Base-by-base conservation (phyloP, 441 rosid genomes). In the Jatropha podagrica region DNA sequence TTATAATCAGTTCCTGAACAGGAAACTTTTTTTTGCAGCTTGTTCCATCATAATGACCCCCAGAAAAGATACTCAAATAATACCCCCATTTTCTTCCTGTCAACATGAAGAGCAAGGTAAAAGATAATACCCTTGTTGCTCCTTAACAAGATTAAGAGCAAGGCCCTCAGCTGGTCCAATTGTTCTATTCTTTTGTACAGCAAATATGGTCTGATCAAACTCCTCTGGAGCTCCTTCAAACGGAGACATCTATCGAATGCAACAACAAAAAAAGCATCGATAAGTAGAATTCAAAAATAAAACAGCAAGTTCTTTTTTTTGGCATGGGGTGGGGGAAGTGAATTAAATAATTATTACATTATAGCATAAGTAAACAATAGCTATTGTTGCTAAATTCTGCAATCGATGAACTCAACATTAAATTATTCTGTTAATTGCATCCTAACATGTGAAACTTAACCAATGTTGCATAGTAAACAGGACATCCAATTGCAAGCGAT, bases 171-270 rank as follows among this genome's bases (percentile, higher is more conserved):
- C 81, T 42, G 85, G 71, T 10, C 98, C 92, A 2, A 89, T 85
- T 56, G 91, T 86, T 82, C 95, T 77, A 80, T 88, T 90, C 75
- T 65, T 86, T 62, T 38, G 82, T 42, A 90, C 91, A 0, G 84
- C 74, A 83, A 93, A 89, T 87, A 95, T 93, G 61, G 98, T 88
- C 84, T 87, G 92, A 81, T 93, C 98, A 64, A 95, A 95, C 83
- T 93, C 99, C 79, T 93, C 99, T 0, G 94, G 95, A 1, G 98
- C 97, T 77, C 80, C 93, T 80, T 92, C 92, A 76, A 69, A 86
- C 18, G 96, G 98, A 79, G 98, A 93, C 86, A 90, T 63, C 97
- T 95, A 81, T 44, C 72, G 52, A 38, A 48, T 17, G 38, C 26
- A 81, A 73, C 55, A 51, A 15, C 32, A 40, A 79, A 32, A 62